Evolutionary conservation across 1,284 basidiomycete species (phyloP), one percentile per base, ranked within the genome.

Genomic region (Pseudomicrostroma phylloplanum): DNA sequence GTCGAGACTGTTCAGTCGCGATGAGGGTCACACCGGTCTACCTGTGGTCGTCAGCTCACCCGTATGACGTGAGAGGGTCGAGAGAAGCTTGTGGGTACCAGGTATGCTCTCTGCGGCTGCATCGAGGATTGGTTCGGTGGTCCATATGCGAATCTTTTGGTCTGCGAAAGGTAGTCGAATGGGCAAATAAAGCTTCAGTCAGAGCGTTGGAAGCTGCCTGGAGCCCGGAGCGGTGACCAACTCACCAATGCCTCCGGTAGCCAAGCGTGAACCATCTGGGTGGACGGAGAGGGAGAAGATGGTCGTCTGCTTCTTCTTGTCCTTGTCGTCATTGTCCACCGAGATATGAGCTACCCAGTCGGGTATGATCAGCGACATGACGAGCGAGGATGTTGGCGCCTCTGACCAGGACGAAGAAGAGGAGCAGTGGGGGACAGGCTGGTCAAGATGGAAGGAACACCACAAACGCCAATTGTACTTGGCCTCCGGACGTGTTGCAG

Each of bases 111-210:
- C 90, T 0, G 87, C 85, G 17, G 85, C 83, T 23, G 84, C 80
- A 64, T 88, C 87, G 40, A 97, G 82, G 69, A 98, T 94, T 0
- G 93, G 91, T 63, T 89, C 88, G 0, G 94, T 97, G 67, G 89
- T 89, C 96, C 96, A 98, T 80, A 98, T 92, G 66, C 92, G 89
- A 68, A 99, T 87, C 83, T 96, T 96, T 56, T 90, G 88, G 80
- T 97, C 92, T 81, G 71, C 0, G 25, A 8, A 17, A 2, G n/a
- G 11, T 13, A 43, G 17, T 2, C 2, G n/a, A 13, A 41, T 30
- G 57, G 19, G 25, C 55, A 19, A n/a, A 17, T 26, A 21, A 51
- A 51, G 39, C 59, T 3, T 21, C 3, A 53, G 43, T 6, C 4
- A 48, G 43, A 6, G 43, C 43, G 12, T 48, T 36, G 30, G 9